These are phyloP conservation scores for sorghum (Sorghum bicolor) DNA, from an alignment of 176 grass and related monocot genomes.

Conservation along the genomic window Sorghum_bicolor_NCBIv3 NC_012870.2:54464001-54464500, in stretches of 20 bases:
- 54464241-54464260: neutral
- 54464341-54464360: neutral
- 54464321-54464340: neutral
- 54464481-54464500: neutral
- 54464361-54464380: neutral
- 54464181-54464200: neutral
- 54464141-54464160: neutral
- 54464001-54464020: neutral
- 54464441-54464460: neutral
- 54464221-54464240: neutral
- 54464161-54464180: neutral
- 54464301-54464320: neutral
- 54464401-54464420: neutral
- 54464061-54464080: neutral
- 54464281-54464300: neutral
- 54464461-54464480: neutral
- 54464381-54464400: neutral
- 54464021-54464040: neutral
- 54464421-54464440: neutral
- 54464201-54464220: neutral
- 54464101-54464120: neutral
- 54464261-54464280: conserved; percentile 3
- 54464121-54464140: neutral
- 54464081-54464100: neutral
- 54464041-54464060: neutral